Base-by-base conservation (phyloP, 768 basidiomycete genomes). In the Russula griseocarnosa region DNA sequence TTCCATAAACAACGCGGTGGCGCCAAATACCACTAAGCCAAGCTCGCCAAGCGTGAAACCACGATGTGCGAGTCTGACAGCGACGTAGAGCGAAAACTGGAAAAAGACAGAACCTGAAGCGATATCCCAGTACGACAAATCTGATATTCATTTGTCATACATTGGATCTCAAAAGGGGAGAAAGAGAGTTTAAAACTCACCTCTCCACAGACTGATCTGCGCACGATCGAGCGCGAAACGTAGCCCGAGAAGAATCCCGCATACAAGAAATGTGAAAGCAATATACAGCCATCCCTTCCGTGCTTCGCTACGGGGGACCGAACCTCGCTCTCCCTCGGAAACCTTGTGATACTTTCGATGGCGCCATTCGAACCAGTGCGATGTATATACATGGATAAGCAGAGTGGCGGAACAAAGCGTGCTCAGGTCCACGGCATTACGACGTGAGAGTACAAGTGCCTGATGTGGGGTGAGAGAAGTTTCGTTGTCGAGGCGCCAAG, bases 21-120 rank as follows among this genome's bases (percentile, higher is more conserved):
- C 94, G 47, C 94, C 93, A 68, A 92, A 92, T 50, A 87, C 89
- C 20, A 96, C 91, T 28, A 98, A 76, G 28, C 88, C 89, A 20
- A 98, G 81, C 73, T 99, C 97, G 36, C 97, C 97, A 1, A 99
- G 82, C 0, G 95, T 98, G 75, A 98, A 95, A 13, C 91, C 92
- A n/a, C 90, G 84, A 70, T 97, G 90, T 5, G 94, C 95, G 50
- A 99, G 80, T 26, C 97, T 84, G 47, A 97, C 81, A 47, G 90
- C 90, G 53, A 90, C 80, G 74, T 98, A 99, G 52, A 98, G 78
- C 56, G 92, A 85, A 71, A 94, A 88, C 73, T 98, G 97, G 73
- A 89, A 97, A 76, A 95, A 93, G 49, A 90, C 71, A 2, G 92
- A 85, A 40, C 83, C 82, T 26, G 88, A 76, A 16, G 82, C 75